Evolutionary conservation across 257 asterid genomes (phyloP).

Genomic region (Fraxinus quadrangulata): DNA sequence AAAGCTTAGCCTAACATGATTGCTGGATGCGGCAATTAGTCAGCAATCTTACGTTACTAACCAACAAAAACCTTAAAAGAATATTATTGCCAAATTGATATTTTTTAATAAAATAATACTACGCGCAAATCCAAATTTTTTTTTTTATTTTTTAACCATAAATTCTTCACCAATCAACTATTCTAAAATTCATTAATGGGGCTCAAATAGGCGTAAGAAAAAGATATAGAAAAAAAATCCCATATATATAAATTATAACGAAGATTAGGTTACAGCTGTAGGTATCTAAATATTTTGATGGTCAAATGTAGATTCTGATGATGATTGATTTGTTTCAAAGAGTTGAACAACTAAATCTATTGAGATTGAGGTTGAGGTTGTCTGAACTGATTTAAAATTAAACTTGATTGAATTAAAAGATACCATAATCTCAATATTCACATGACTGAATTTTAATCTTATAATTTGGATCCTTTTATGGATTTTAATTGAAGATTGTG

Average conservation of each 20-base stretch:
- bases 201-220: too few relatives aligned
- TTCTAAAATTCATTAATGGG: too few relatives aligned
- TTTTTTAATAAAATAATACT: too few relatives aligned
- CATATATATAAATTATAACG: neutral
- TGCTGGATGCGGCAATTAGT: neutral
- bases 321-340: conserved; percentile 11
- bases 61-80: neutral
- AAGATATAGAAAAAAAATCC: too few relatives aligned
- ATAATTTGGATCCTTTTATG: neutral
- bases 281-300: conserved; percentile 5
- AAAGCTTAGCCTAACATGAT: neutral
- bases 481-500: neutral
- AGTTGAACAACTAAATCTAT: conserved; percentile 33
- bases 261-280: conserved; percentile 30
- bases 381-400: conserved; percentile 8
- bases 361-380: conserved; percentile 30
- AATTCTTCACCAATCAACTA: too few relatives aligned
- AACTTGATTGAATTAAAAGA: neutral
- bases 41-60: neutral
- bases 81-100: neutral
- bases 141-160: too few relatives aligned
- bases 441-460: conserved; percentile 20
- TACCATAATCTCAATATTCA: conserved; percentile 19
- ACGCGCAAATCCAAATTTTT: too few relatives aligned
- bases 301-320: neutral